Conservation (phyloP, 768 basidiomycete species). For the Xerocomus potaroensis region DNA sequence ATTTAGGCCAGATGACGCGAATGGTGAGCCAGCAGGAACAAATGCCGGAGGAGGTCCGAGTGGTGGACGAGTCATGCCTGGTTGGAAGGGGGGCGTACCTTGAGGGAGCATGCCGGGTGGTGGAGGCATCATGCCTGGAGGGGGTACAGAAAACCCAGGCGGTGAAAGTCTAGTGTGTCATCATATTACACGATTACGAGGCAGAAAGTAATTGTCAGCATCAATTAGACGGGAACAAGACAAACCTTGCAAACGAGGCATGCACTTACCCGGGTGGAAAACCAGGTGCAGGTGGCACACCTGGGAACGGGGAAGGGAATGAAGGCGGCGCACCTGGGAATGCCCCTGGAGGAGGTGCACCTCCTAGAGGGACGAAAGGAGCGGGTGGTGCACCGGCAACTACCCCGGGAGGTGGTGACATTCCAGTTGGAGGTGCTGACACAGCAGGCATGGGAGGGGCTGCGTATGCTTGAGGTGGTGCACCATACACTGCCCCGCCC, state of each 20-base stretch:
- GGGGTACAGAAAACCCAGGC: conserved; percentile 53
- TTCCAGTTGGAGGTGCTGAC: conserved; percentile 22
- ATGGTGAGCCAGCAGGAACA: conserved; percentile 31
- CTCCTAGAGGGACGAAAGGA: conserved; percentile 36
- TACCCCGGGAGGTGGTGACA: conserved; percentile 37
- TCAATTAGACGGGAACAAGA: conserved; percentile 12
- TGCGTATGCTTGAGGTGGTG: conserved; percentile 68
- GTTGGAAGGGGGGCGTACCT: conserved; percentile 35
- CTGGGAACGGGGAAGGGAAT: conserved; percentile 40
- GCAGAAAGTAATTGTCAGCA: conserved; percentile 17
- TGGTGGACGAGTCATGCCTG: conserved; percentile 35
- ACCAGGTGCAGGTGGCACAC: conserved; percentile 44
- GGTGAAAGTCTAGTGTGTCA: conserved; percentile 39
- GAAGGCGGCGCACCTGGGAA: conserved; percentile 36
- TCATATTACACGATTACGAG: conserved; percentile 8
- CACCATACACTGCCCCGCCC: conserved; percentile 61
- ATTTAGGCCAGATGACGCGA: conserved; percentile 23
- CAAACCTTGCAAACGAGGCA: conserved; percentile 11
- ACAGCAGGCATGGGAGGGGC: conserved; percentile 35
- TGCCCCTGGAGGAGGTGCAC: conserved; percentile 34
- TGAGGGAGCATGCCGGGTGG: conserved; percentile 36
- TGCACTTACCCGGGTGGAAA: conserved; percentile 55
- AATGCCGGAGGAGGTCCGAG: conserved; percentile 35
- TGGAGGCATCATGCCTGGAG: conserved; percentile 34
- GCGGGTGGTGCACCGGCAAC: conserved; percentile 44